Base-by-base conservation (phyloP, 805 yeast genomes). In the Debaryomyces prosopidis region DNA sequence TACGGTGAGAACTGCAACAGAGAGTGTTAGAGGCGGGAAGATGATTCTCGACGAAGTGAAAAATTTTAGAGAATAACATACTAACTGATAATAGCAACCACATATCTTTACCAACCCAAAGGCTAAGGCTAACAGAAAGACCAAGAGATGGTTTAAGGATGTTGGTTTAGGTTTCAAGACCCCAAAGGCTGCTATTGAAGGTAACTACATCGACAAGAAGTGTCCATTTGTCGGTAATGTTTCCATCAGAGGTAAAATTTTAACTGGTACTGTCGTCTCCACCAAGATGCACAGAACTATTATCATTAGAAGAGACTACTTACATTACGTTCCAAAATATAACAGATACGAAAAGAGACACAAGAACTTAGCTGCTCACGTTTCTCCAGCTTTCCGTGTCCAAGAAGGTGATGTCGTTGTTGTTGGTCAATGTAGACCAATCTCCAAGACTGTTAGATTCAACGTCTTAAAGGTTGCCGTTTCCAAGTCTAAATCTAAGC, bases 301-400 rank as follows among this genome's bases (percentile, higher is more conserved):
- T 82, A 87, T 94, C 77, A 88, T 94, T 83, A 91, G 99, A 87
- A 92, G 99, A 83, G 98, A 94, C 75, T 94, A 94, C 95, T 89
- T 94, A 76, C 99, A 94, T 84, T 94, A 89, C 83, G 88, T 94
- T 77, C 96, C 98, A 79, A 94, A 94, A 87, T 94, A 94, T 84
- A 94, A 92, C 96, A 91, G 99, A 88, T 94, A 90, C 89, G 99
- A 94, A 84, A 94, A 94, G 89, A 90, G 99, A 84, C 99, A 94
- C 89, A 94, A 94, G 94, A 94, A 94, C 87, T 84, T 94, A 58
- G 95, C 99, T 76, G 99, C 97, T 69, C 99, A 94, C 83, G 89
- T 94, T 70, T 92, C 98, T 62, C 99, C 99, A 81, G 98, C 98
- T 79, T 94, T 94, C 98, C 95, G 99, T 82, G 97, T 92, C 67